phyloP scores from a whole-genome alignment of 805 yeast genomes.

The Sugiyamaella chiloensis region DNA sequence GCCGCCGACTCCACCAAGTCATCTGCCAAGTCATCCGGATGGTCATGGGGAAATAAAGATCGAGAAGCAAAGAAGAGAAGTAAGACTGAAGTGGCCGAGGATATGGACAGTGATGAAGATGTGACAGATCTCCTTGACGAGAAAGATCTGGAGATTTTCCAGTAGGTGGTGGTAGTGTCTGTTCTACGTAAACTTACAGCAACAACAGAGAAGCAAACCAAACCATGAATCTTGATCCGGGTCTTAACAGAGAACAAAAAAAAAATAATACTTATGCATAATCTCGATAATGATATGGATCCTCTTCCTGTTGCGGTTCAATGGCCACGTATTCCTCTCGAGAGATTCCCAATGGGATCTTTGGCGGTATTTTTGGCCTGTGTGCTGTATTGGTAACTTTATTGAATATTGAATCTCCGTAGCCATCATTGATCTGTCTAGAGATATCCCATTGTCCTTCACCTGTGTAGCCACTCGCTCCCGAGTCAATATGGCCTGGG shows the following conservation, averaged over 20 bases:
- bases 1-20: constrained; percentile 12
- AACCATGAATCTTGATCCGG: too few relatives aligned
- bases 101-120: constrained; percentile 35
- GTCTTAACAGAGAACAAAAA: neutral
- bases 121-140: constrained; percentile 29
- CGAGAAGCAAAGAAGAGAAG: constrained; percentile 16
- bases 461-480: constrained; percentile 25
- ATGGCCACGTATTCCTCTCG: constrained; percentile 25
- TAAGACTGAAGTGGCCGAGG: constrained; percentile 22
- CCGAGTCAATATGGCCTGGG: constrained; percentile 26
- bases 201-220: too few relatives aligned
- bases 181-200: too few relatives aligned
- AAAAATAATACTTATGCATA: constrained; percentile 2
- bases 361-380: constrained; percentile 26
- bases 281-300: constrained; percentile 20
- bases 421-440: constrained; percentile 36
- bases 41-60: constrained; percentile 13
- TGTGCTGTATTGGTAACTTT: constrained; percentile 11
- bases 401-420: constrained; percentile 34
- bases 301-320: constrained; percentile 20
- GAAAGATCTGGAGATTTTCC: neutral
- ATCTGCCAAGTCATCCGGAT: constrained; percentile 11
- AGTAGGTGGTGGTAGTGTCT: too few relatives aligned
- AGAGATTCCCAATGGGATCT: constrained; percentile 29
- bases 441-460: constrained; percentile 31